Conservation (phyloP, 2,329 filamentous ascomycete genomes). For the Phialemonium atrogriseum region DNA sequence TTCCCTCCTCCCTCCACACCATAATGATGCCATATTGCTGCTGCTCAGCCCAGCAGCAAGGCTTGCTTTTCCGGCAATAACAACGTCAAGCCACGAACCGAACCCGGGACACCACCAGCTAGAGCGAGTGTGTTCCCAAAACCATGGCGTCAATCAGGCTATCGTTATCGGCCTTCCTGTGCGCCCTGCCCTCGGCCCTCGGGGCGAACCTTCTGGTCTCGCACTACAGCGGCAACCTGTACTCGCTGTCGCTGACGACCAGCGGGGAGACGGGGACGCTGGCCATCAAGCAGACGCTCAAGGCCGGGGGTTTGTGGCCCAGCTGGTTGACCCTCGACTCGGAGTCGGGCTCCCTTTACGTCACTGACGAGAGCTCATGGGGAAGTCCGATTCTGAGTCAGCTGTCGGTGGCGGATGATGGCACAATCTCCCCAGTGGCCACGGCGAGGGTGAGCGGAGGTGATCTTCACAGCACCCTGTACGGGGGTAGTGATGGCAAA, state of each 20-base stretch:
- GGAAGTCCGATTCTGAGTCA: conserved; percentile 26
- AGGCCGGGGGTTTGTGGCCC: conserved; percentile 25
- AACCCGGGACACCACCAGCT: no score
- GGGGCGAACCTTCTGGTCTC: conserved; percentile 24
- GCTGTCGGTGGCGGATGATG: conserved; percentile 22
- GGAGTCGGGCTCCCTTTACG: conserved; percentile 22
- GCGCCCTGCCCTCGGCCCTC: conserved; percentile 6
- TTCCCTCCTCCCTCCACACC: no score
- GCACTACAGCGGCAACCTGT: conserved; percentile 31
- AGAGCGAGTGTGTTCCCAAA: no score
- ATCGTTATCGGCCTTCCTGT: conserved; percentile 9
- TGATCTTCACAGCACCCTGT: conserved; percentile 29
- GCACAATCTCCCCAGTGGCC: conserved; percentile 20
- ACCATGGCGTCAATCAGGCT: conserved; percentile 9
- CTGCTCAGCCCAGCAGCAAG: no score
- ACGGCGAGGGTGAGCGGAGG: conserved; percentile 11
- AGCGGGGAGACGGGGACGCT: conserved; percentile 17
- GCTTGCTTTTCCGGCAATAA: no score
- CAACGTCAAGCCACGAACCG: no score
- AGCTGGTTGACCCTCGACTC: conserved; percentile 28
- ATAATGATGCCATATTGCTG: no score
- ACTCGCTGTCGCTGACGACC: conserved; percentile 21
- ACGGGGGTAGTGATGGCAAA: conserved; percentile 26
- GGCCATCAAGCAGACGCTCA: conserved; percentile 16
- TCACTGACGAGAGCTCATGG: conserved; percentile 27